Percentiles rank a stretch among this genome's conserved stretches.
Evolutionary conservation across 345 rosid species (phyloP).

Genomic region (Kandelia obovata): DNA sequence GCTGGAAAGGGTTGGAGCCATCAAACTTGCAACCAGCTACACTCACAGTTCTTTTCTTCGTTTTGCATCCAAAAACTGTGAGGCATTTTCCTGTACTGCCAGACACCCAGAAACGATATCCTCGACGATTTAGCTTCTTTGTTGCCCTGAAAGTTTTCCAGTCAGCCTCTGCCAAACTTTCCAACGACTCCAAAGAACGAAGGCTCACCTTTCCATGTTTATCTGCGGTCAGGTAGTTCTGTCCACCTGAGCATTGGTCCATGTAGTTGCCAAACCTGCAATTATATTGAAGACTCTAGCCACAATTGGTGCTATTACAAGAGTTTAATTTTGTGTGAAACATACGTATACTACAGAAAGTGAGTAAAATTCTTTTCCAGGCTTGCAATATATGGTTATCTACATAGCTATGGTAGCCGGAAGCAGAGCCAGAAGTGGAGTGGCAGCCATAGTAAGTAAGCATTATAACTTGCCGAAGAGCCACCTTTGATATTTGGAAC

Average conservation of each 20-base stretch:
- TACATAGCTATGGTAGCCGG: slow-evolving; percentile 48
- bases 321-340: too few species aligned
- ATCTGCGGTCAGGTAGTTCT: slow-evolving; percentile 39
- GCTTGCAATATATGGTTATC: background rate
- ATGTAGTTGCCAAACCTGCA: slow-evolving; percentile 47
- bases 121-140: slow-evolving; percentile 32
- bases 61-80: slow-evolving; percentile 29
- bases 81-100: slow-evolving; percentile 48
- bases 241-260: slow-evolving; percentile 42
- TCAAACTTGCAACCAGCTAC: slow-evolving; percentile 47
- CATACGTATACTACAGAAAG: too few species aligned
- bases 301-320: too few species aligned
- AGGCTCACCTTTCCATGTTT: slow-evolving; percentile 39
- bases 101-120: slow-evolving; percentile 38
- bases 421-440: slow-evolving; percentile 48
- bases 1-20: slow-evolving; percentile 44
- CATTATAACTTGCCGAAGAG: slow-evolving; percentile 29
- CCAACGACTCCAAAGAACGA: slow-evolving; percentile 34
- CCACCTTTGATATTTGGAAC: slow-evolving; percentile 42
- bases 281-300: background rate
- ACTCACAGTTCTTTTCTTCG: slow-evolving; percentile 30
- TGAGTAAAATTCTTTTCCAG: too few species aligned
- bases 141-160: slow-evolving; percentile 47
- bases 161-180: slow-evolving; percentile 40
- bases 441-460: slow-evolving; percentile 52